Conservation (phyloP, 1,284 basidiomycete genomes). For the Pseudozyma flocculosa region DNA sequence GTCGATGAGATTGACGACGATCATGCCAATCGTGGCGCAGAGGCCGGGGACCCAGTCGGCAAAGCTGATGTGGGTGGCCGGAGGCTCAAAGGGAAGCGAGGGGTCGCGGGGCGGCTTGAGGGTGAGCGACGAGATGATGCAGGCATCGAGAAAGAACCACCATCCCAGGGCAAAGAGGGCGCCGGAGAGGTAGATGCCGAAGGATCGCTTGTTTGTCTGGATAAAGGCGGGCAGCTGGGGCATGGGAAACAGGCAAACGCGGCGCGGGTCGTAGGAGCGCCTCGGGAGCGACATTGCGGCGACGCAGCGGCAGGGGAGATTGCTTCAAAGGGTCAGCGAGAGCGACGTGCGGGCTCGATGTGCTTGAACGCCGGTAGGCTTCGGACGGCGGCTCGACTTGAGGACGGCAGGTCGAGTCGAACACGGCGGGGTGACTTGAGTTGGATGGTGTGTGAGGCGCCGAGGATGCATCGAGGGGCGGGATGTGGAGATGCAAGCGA, state of each 20-base stretch:
- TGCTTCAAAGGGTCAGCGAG: too few species aligned
- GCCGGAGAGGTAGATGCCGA: conserved; percentile 88
- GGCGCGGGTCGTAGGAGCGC: conserved; percentile 80
- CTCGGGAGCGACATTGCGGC: conserved; percentile 68
- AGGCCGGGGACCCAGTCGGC: conserved; percentile 95
- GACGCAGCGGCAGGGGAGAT: background rate
- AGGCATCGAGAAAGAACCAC: conserved; percentile 94
- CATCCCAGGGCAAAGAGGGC: conserved; percentile 87
- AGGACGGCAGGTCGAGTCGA: too few species aligned
- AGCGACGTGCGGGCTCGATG: too few species aligned
- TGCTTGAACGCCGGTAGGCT: too few species aligned
- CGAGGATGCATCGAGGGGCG: too few species aligned
- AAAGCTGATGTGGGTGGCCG: conserved; percentile 82
- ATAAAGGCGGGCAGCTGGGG: conserved; percentile 58
- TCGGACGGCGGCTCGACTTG: too few species aligned
- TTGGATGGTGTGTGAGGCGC: too few species aligned
- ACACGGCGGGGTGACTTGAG: too few species aligned
- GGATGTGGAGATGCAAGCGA: too few species aligned
- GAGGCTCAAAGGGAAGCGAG: conserved; percentile 69
- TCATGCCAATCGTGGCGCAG: conserved; percentile 87
- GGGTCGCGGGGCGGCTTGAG: conserved; percentile 69
- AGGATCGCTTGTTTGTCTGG: conserved; percentile 68
- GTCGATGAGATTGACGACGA: conserved; percentile 91
- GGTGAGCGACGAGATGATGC: conserved; percentile 69
- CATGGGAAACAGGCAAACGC: conserved; percentile 69